phyloP scores from a whole-genome alignment of 805 yeast genomes.

The Candida orba region DNA sequence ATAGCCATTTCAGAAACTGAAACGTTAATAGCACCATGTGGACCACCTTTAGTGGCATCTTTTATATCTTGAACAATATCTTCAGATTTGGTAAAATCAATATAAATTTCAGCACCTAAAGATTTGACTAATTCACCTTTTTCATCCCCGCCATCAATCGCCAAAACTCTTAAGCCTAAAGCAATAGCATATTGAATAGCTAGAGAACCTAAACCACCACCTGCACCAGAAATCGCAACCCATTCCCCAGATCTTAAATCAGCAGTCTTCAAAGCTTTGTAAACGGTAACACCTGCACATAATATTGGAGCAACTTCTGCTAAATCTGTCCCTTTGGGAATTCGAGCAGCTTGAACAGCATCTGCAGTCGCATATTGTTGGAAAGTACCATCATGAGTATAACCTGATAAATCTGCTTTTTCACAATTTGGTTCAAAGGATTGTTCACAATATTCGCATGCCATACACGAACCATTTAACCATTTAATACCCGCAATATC shows the following conservation, averaged over 20 bases:
- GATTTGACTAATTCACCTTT: conserved; percentile 45
- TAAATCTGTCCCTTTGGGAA: conserved; percentile 46
- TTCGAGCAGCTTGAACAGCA: conserved; percentile 54
- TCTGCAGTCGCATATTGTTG: conserved; percentile 59
- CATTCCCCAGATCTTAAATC: conserved; percentile 55
- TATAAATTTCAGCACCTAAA: conserved; percentile 42
- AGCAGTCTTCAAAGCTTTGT: conserved; percentile 59
- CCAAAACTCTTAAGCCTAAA: conserved; percentile 66
- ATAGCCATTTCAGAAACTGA: conserved; percentile 49
- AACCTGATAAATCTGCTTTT: conserved; percentile 50
- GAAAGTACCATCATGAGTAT: conserved; percentile 78
- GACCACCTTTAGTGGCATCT: conserved; percentile 50
- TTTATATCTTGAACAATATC: conserved; percentile 39
- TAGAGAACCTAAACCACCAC: conserved; percentile 73
- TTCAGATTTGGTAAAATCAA: conserved; percentile 45
- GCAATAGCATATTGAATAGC: conserved; percentile 72
- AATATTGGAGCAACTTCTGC: conserved; percentile 52
- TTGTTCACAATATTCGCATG: conserved; percentile 59
- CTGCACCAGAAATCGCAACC: conserved; percentile 73
- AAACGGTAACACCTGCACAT: conserved; percentile 77
- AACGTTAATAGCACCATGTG: conserved; percentile 64
- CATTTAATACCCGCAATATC: conserved; percentile 63
- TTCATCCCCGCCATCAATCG: conserved; percentile 66
- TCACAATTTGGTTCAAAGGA: conserved; percentile 41
- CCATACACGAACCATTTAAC: conserved; percentile 60